These are phyloP conservation scores for Penicillium cosmopolitanum DNA, from an alignment of 495 filamentous ascomycete genomes.

Conservation along the genomic window DNA sequence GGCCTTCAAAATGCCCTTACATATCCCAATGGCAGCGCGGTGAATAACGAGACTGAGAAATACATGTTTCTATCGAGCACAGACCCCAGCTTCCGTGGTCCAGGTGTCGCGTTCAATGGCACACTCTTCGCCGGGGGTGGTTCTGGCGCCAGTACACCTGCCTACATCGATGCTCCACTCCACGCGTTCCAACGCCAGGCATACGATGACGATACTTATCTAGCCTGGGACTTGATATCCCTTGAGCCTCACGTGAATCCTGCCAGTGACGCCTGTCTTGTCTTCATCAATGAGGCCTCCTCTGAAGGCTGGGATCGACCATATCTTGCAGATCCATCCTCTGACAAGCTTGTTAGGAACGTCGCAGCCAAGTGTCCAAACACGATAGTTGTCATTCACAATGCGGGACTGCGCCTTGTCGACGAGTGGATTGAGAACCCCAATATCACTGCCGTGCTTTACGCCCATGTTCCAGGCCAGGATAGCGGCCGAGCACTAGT, in stretches of 20 bases:
- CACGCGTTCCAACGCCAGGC: slow-evolving; percentile 57
- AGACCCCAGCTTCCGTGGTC: not conserved
- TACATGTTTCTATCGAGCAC: slow-evolving; percentile 1
- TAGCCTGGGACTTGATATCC: slow-evolving; percentile 36
- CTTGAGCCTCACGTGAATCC: slow-evolving; percentile 49
- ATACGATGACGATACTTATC: slow-evolving; percentile 48
- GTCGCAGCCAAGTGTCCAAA: slow-evolving; percentile 61
- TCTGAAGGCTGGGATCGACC: slow-evolving; percentile 53
- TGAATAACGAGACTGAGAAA: not conserved
- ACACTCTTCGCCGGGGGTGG: slow-evolving; percentile 67
- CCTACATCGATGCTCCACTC: slow-evolving; percentile 57
- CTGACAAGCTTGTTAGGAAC: slow-evolving; percentile 57
- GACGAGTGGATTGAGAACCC: slow-evolving; percentile 45
- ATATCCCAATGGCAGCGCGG: slow-evolving; percentile 1
- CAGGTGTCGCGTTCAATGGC: slow-evolving; percentile 5
- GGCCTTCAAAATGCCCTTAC: slow-evolving; percentile 4
- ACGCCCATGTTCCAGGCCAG: slow-evolving; percentile 74
- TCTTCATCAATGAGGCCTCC: slow-evolving; percentile 65
- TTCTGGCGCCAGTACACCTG: slow-evolving; percentile 64
- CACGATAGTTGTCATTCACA: slow-evolving; percentile 55
- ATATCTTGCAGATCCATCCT: slow-evolving; percentile 33
- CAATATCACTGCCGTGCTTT: slow-evolving; percentile 67
- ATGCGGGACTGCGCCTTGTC: slow-evolving; percentile 39
- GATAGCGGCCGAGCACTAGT: slow-evolving; percentile 72
- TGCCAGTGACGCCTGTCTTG: slow-evolving; percentile 57